Base-by-base conservation (phyloP, 148 eudicot species). In the Chenopodium suecicum region DNA sequence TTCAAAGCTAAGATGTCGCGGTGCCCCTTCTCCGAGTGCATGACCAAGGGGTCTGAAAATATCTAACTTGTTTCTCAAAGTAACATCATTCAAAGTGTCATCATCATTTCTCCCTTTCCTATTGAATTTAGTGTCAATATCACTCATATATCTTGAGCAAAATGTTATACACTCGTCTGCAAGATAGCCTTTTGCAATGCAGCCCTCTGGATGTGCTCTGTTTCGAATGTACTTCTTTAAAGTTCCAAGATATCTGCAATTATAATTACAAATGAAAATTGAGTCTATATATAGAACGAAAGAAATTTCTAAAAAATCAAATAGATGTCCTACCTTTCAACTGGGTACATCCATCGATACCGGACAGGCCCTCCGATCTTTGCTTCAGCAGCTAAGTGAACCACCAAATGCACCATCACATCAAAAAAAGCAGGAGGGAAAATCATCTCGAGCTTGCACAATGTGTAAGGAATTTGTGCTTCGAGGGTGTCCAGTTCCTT, bases 91-190 rank as follows among this genome's bases (percentile, higher is more conserved):
- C 31, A 7, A 11, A 64, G 62, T 74, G 5, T 64, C 79, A 44
- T 81, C 82, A 65, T 73, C 76, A 29, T 81, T 85, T 52, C 76
- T 27, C 29, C 37, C n/a, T 20, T 73, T 66, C 0, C 78, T 31
- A 48, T 66, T 73, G 19, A 81, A 81, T 22, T 63, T 85, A 29
- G 86, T 80, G 52, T 80, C 83, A 69, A 80, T 44, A 16, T 74
- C 83, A 41, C 70, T 56, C 76, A 80, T 69, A 65, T 79, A 79
- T 66, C 70, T 75, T 2, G 86, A 84, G 41, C 78, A 84, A 14
- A 82, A 82, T 29, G 84, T 82, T 31, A 75, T 16, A 22, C 80
- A 82, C 74, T 82, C 79, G 31, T 82, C 75, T 3, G 80, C 79
- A 5, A 82, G 13, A 34, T 82, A 76, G 1, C 84, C 80, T 48